Conservation (phyloP, 805 yeast species). For the Wickerhamomyces xylosicus region DNA sequence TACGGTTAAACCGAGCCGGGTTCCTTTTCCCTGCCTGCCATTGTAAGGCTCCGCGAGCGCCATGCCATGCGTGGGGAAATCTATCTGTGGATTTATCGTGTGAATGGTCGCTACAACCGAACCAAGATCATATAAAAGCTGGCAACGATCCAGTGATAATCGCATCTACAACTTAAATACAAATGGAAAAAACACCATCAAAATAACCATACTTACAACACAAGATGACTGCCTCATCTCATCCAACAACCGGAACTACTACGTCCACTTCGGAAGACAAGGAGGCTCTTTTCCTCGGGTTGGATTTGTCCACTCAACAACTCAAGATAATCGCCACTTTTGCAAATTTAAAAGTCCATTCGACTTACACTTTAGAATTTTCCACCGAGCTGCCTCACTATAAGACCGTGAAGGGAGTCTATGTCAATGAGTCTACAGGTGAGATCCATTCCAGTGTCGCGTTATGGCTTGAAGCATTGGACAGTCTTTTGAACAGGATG, state of each 20-base stretch:
- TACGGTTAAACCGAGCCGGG: no score
- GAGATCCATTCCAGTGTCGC: slow-evolving; percentile 70
- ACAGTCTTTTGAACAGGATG: slow-evolving; percentile 47
- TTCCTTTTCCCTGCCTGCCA: no score
- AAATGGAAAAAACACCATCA: no score
- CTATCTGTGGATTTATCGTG: no score
- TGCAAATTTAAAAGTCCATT: slow-evolving; percentile 38
- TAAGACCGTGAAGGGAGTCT: slow-evolving; percentile 67
- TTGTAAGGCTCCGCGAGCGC: no score
- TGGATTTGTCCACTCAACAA: slow-evolving; percentile 87
- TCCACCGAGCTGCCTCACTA: slow-evolving; percentile 55
- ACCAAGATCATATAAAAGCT: no score
- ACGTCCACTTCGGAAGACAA: background rate
- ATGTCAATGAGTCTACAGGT: slow-evolving; percentile 38
- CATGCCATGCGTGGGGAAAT: no score
- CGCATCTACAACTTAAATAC: no score
- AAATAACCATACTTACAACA: no score
- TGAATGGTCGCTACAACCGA: no score
- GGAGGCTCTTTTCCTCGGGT: slow-evolving; percentile 37
- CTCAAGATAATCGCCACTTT: slow-evolving; percentile 64
- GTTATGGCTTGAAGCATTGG: slow-evolving; percentile 87
- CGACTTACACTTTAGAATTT: slow-evolving; percentile 59
- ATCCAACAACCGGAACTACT: background rate
- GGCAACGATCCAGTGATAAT: no score
- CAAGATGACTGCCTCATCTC: no score